Conservation (phyloP, 2,329 filamentous ascomycete genomes). For the Paramyrothecium sp. region DNA sequence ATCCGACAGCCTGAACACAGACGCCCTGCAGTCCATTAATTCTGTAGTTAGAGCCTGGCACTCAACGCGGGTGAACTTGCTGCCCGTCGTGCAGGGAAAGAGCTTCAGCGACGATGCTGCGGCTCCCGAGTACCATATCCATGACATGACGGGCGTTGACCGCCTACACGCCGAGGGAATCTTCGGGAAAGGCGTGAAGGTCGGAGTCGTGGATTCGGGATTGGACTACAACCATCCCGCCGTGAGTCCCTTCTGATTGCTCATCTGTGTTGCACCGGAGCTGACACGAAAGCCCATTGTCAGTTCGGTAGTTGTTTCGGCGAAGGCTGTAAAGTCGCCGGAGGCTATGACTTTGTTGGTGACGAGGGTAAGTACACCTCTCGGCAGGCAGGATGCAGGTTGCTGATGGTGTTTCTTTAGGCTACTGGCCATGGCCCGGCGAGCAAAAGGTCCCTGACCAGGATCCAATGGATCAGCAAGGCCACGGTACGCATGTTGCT, state of each 20-base stretch:
- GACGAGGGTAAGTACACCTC: slow-evolving; percentile 6
- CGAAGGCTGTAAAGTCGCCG: slow-evolving; percentile 18
- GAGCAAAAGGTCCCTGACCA: slow-evolving; percentile 15
- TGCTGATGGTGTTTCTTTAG: neutral
- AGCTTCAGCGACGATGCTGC: neutral
- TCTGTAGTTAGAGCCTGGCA: neutral
- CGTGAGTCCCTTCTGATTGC: slow-evolving; percentile 4
- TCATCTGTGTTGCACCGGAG: neutral
- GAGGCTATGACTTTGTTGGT: slow-evolving; percentile 21
- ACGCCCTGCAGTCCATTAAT: neutral
- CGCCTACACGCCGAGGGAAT: slow-evolving; percentile 11
- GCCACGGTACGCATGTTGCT: slow-evolving; percentile 26
- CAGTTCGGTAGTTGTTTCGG: slow-evolving; percentile 22
- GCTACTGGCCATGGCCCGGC: neutral
- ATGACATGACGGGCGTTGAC: slow-evolving; percentile 13
- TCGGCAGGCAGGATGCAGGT: neutral
- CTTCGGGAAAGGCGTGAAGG: slow-evolving; percentile 14
- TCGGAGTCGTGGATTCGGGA: slow-evolving; percentile 16
- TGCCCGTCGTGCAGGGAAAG: neutral
- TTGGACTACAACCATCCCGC: slow-evolving; percentile 14
- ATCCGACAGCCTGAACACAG: slow-evolving; percentile 2
- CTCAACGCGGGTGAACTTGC: neutral
- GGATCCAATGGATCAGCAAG: slow-evolving; percentile 22
- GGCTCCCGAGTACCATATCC: slow-evolving; percentile 2
- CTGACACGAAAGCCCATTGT: neutral